These are phyloP conservation scores for Paralagenidium karlingii DNA, from an alignment of 352 stramenopile genomes.

Conservation along the genomic window DNA sequence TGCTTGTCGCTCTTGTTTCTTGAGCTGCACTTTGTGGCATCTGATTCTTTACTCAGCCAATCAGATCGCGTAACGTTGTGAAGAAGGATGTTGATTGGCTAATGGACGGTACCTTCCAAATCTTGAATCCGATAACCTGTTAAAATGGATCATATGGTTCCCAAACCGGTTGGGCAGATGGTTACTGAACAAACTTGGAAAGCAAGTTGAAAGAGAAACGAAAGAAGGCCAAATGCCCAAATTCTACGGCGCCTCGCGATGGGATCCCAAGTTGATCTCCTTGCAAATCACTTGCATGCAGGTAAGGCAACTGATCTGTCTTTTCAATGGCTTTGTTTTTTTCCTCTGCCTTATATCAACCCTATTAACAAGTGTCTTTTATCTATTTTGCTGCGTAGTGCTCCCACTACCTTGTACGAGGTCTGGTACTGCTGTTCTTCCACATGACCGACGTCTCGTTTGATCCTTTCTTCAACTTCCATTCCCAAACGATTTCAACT, in stretches of 20 bases:
- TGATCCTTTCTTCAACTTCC: conserved; percentile 78
- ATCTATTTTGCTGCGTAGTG: conserved; percentile 21
- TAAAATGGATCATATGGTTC: too few relatives aligned
- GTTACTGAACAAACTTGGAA: too few relatives aligned
- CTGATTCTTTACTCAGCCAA: too few relatives aligned
- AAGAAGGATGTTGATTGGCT: too few relatives aligned
- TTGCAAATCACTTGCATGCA: conserved; percentile 83
- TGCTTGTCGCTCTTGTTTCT: too few relatives aligned
- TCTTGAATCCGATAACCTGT: too few relatives aligned
- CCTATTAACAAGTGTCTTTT: not conserved
- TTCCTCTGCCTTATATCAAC: not conserved
- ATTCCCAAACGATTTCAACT: conserved; percentile 59
- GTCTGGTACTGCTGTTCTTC: conserved; percentile 60
- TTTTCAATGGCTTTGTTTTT: not conserved
- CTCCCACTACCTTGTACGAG: conserved; percentile 68
- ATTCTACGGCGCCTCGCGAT: conserved; percentile 69
- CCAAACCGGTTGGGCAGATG: too few relatives aligned
- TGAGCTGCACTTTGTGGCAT: too few relatives aligned
- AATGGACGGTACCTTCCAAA: too few relatives aligned
- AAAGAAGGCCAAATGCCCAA: too few relatives aligned
- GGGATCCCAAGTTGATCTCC: conserved; percentile 80
- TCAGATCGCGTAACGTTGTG: too few relatives aligned
- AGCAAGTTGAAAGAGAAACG: too few relatives aligned
- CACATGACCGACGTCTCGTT: conserved; percentile 52
- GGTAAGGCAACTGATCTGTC: conserved; percentile 14